These are phyloP conservation scores for Phytophthora europaea DNA, from an alignment of 352 stramenopile species.

Conservation along the genomic window DNA sequence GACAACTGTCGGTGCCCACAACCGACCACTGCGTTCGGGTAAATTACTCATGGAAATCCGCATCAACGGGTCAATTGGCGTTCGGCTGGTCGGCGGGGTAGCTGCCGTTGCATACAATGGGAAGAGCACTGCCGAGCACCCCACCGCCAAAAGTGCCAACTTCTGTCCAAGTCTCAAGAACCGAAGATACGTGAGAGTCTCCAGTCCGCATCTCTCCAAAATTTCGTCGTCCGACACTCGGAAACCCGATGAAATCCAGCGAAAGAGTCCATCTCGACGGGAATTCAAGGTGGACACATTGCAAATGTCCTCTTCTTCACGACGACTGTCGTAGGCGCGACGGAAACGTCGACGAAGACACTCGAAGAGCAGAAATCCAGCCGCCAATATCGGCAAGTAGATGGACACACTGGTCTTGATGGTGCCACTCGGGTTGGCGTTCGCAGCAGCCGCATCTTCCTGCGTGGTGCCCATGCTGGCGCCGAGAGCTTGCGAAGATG, in stretches of 20 bases:
- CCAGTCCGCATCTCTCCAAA: constrained; percentile 75
- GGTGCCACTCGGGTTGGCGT: constrained; percentile 74
- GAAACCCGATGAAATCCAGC: constrained; percentile 61
- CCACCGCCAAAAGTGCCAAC: constrained; percentile 66
- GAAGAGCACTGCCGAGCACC: constrained; percentile 70
- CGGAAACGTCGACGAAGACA: constrained; percentile 61
- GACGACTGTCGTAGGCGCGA: constrained; percentile 65
- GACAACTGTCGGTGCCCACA: constrained; percentile 73
- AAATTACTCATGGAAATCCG: constrained; percentile 86
- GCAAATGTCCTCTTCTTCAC: constrained; percentile 41
- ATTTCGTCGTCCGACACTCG: constrained; percentile 70
- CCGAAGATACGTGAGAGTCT: constrained; percentile 80
- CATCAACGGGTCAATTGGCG: constrained; percentile 59
- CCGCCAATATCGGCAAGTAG: constrained; percentile 64
- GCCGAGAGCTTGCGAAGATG: background rate
- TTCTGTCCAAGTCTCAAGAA: constrained; percentile 77
- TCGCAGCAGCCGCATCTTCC: constrained; percentile 56
- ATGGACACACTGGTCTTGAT: constrained; percentile 75
- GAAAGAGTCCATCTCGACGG: constrained; percentile 41
- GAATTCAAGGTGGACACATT: constrained; percentile 25
- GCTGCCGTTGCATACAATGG: constrained; percentile 74
- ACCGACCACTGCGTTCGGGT: constrained; percentile 47
- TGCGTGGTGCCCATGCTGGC: constrained; percentile 51
- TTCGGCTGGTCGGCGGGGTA: constrained; percentile 22
- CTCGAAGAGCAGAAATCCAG: constrained; percentile 72